phyloP scores from a whole-genome alignment of 2,329 filamentous ascomycete genomes.

The Paecilomyces sp. region DNA sequence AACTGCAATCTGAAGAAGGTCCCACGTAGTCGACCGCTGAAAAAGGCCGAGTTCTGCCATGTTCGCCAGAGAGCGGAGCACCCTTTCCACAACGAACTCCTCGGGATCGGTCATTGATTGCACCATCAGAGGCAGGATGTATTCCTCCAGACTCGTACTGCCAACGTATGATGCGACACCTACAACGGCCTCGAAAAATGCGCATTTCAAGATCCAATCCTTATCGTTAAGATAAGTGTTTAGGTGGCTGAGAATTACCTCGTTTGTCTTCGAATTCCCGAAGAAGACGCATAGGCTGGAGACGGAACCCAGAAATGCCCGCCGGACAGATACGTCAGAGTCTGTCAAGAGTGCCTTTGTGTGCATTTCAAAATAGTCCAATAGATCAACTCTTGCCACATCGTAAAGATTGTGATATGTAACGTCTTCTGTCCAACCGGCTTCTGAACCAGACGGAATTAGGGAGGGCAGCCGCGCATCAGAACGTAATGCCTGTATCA shows the following conservation, averaged over 20 bases:
- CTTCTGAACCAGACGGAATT: conserved; percentile 69
- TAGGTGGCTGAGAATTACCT: conserved; percentile 90
- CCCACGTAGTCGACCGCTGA: conserved; percentile 77
- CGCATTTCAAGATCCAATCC: conserved; percentile 94
- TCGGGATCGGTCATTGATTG: conserved; percentile 90
- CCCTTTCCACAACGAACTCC: conserved; percentile 88
- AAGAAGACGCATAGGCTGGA: conserved; percentile 93
- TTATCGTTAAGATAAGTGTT: conserved; percentile 96
- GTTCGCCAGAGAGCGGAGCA: conserved; percentile 77
- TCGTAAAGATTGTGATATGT: conserved; percentile 82
- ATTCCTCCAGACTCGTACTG: conserved; percentile 83
- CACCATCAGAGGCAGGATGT: conserved; percentile 91
- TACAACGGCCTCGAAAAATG: conserved; percentile 92
- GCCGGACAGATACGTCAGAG: conserved; percentile 71
- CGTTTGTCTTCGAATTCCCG: conserved; percentile 81
- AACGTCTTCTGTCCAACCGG: conserved; percentile 58
- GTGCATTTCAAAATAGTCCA: conserved; percentile 77
- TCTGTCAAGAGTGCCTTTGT: conserved; percentile 89
- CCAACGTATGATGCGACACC: conserved; percentile 88
- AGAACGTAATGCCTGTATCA: conserved; percentile 79
- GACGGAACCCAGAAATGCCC: conserved; percentile 87
- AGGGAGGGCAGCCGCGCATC: conserved; percentile 72
- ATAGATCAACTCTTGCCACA: conserved; percentile 72
- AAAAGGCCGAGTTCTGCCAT: conserved; percentile 85
- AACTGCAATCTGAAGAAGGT: conserved; percentile 73